phyloP scores from a whole-genome alignment of 2,329 filamentous ascomycete species.

The Trichoderma aggressivum region DNA sequence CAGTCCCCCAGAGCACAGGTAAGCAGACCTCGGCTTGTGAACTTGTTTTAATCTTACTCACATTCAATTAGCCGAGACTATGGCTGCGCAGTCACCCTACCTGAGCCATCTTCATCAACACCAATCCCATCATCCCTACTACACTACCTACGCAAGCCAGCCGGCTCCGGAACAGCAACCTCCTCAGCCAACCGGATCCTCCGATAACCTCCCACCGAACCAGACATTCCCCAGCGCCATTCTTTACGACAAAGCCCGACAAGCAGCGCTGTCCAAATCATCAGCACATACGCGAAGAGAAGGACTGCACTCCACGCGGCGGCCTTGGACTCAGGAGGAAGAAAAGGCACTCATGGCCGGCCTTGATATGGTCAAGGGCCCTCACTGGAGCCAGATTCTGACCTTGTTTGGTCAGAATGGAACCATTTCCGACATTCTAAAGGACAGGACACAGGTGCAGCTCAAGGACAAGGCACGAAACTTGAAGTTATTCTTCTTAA shows the following conservation, averaged over 20 bases:
- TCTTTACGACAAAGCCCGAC: slow-evolving; percentile 57
- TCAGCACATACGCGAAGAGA: slow-evolving; percentile 54
- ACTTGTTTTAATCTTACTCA: neutral
- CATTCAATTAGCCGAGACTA: slow-evolving; percentile 30
- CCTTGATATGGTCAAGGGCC: slow-evolving; percentile 82
- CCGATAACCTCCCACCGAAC: slow-evolving; percentile 50
- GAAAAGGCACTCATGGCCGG: slow-evolving; percentile 88
- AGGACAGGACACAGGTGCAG: slow-evolving; percentile 86
- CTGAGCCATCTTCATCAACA: slow-evolving; percentile 39
- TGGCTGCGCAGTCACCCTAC: slow-evolving; percentile 36
- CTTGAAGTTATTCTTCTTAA: slow-evolving; percentile 85
- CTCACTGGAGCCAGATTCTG: slow-evolving; percentile 90
- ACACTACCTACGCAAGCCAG: slow-evolving; percentile 31
- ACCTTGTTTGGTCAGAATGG: slow-evolving; percentile 78
- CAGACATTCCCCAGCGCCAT: slow-evolving; percentile 54
- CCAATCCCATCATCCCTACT: slow-evolving; percentile 36
- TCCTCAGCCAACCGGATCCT: slow-evolving; percentile 28
- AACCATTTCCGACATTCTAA: slow-evolving; percentile 75
- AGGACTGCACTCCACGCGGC: slow-evolving; percentile 59
- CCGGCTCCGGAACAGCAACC: slow-evolving; percentile 35
- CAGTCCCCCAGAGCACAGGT: slow-evolving; percentile 40
- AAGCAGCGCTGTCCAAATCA: slow-evolving; percentile 56
- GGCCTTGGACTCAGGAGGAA: slow-evolving; percentile 85
- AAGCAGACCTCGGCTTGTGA: slow-evolving; percentile 1
- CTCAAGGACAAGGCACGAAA: slow-evolving; percentile 91